Conservation (phyloP, 768 basidiomycete genomes). For the Antrodiella citrinella region DNA sequence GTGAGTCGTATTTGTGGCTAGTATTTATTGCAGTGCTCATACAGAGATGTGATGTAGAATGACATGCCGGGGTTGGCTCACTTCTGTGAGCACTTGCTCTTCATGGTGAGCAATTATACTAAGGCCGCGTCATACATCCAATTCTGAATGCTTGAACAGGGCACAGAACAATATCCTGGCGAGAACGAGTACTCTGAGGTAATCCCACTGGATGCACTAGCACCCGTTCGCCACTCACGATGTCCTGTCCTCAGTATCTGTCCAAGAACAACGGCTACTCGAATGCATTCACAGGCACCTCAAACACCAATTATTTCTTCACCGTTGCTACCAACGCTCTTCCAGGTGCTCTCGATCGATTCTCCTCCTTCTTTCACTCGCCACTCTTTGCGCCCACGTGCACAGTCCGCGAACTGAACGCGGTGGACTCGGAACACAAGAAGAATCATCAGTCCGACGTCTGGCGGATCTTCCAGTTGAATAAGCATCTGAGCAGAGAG, state of each 20-base stretch:
- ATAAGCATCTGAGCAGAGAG: constrained; percentile 73
- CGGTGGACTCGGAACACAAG: constrained; percentile 95
- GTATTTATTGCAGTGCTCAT: not conserved
- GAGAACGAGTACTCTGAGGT: constrained; percentile 96
- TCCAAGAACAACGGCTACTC: constrained; percentile 79
- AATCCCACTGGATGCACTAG: constrained; percentile 6
- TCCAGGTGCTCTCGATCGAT: constrained; percentile 64
- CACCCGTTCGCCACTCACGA: constrained; percentile 3
- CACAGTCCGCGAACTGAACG: constrained; percentile 85
- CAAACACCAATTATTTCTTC: constrained; percentile 88
- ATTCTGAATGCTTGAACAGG: constrained; percentile 47
- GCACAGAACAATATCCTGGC: constrained; percentile 73
- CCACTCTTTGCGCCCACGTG: constrained; percentile 84
- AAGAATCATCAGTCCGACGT: constrained; percentile 88
- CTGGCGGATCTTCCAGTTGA: constrained; percentile 93
- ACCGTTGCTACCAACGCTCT: constrained; percentile 58
- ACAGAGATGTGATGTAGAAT: constrained; percentile 33
- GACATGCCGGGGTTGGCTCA: constrained; percentile 92
- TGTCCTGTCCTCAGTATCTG: constrained; percentile 43
- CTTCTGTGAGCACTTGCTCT: constrained; percentile 93
- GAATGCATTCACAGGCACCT: constrained; percentile 90
- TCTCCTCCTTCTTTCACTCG: constrained; percentile 86
- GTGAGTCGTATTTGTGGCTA: constrained; percentile 34
- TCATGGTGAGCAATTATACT: constrained; percentile 82
- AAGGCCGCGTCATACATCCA: not conserved